Base-by-base conservation (phyloP, 139 green algal genomes). In the Pseudopediastrum boryanum region DNA sequence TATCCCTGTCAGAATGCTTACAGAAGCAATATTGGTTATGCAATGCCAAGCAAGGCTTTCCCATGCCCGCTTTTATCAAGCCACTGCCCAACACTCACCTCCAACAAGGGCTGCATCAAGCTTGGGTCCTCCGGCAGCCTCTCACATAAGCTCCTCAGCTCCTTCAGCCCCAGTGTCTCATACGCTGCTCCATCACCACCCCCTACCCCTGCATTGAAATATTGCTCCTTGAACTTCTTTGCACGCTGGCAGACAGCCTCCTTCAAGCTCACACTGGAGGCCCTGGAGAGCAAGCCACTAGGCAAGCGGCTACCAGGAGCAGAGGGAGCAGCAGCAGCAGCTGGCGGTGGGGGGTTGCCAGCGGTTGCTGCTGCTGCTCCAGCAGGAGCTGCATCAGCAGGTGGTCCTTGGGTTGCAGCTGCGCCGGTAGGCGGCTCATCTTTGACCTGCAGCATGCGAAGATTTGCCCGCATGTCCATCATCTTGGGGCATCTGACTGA, bases 61-160 rank as follows among this genome's bases (percentile, higher is more conserved):
- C n/a, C n/a, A n/a, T n/a, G n/a, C n/a, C n/a, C n/a, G n/a, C n/a
- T n/a, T n/a, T n/a, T n/a, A n/a, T n/a, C n/a, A n/a, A n/a, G n/a
- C n/a, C n/a, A n/a, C n/a, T n/a, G n/a, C n/a, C 6, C 54, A n/a
- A 4, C n/a, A 43, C 71, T 41, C 54, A 81, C 59, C 62, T 71
- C 74, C 46, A 81, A n/a, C 31, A 81, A 48, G 27, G 27, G 9
- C 9, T 35, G 61, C 25, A 87, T 36, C 12, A 81, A 83, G 2
- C 46, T 74, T 0, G 62, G 62, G 64, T 73, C 62, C 12, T 62
- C 25, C 16, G 52, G 50, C 75, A 93, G 81, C 31, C 58, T 38
- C 4, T 27, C 42, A 65, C 84, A 87, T 56, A 92, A 69, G 51
- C 80, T 72, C 43, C 81, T 64, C 71, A 95, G 84, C 73, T 83